Conservation (phyloP, 2,329 filamentous ascomycete species). For the Hymenoscyphus albidus region DNA sequence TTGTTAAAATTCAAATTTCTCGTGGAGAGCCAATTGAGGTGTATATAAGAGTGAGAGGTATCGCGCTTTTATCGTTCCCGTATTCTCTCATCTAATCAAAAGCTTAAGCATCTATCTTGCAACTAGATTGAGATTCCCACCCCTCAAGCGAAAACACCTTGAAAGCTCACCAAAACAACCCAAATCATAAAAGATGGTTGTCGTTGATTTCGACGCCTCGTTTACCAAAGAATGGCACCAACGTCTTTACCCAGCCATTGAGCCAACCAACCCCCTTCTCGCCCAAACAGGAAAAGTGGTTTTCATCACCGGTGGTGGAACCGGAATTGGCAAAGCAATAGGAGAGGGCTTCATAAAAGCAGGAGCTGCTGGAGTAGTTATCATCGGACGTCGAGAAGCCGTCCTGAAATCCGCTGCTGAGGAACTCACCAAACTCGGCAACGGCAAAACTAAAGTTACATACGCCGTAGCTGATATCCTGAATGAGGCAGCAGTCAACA, state of each 20-base stretch:
- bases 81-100: no score
- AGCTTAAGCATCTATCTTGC: no score
- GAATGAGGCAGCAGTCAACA: slow-evolving; percentile 32
- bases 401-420: slow-evolving; percentile 38
- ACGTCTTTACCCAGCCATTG: slow-evolving; percentile 37
- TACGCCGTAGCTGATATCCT: slow-evolving; percentile 35
- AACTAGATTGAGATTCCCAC: no score
- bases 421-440: slow-evolving; percentile 36
- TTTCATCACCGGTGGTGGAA: slow-evolving; percentile 43
- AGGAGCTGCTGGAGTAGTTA: slow-evolving; percentile 41
- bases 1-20: no score
- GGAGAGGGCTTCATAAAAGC: slow-evolving; percentile 42
- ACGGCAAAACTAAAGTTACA: slow-evolving; percentile 36
- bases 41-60: no score
- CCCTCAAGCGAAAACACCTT: no score
- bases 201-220: neutral
- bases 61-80: no score
- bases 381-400: slow-evolving; percentile 41
- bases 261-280: slow-evolving; percentile 39
- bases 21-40: no score
- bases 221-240: slow-evolving; percentile 37
- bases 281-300: slow-evolving; percentile 40
- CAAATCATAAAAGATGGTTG: neutral
- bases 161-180: neutral
- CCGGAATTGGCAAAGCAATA: slow-evolving; percentile 44